These are phyloP conservation scores for Ceraceosorus guamensis DNA, from an alignment of 1,284 basidiomycete genomes.

Conservation along the genomic window DNA sequence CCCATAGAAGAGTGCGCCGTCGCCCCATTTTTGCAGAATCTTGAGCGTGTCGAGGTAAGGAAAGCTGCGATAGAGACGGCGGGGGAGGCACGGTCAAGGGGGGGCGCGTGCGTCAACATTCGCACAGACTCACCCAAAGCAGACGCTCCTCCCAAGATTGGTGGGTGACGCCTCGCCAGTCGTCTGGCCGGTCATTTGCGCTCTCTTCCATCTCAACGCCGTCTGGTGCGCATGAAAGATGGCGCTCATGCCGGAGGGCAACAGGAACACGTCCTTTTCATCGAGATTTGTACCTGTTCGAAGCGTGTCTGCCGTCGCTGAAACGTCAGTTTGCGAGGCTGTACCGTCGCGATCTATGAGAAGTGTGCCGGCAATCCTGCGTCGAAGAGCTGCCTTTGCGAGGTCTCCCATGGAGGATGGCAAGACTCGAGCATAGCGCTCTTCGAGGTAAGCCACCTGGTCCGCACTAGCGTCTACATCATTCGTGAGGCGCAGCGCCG, in stretches of 20 bases:
- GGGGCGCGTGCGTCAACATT: neutral
- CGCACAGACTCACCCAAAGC: slow-evolving; percentile 51
- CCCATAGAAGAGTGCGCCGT: slow-evolving; percentile 84
- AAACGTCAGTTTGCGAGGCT: neutral
- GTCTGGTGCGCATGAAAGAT: slow-evolving; percentile 85
- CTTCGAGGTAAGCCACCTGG: slow-evolving; percentile 65
- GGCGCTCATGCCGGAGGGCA: slow-evolving; percentile 80
- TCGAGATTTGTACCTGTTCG: slow-evolving; percentile 30
- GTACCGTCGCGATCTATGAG: slow-evolving; percentile 19
- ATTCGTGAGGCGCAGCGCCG: too few species aligned
- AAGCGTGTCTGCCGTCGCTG: slow-evolving; percentile 12
- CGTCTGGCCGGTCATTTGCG: slow-evolving; percentile 7
- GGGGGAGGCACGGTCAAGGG: too few species aligned
- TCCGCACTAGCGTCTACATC: slow-evolving; percentile 48
- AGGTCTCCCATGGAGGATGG: slow-evolving; percentile 65
- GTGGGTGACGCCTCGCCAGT: neutral
- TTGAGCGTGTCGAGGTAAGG: slow-evolving; percentile 97
- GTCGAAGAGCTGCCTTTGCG: slow-evolving; percentile 76
- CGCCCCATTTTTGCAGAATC: slow-evolving; percentile 92
- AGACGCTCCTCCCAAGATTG: slow-evolving; percentile 28
- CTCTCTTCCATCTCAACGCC: slow-evolving; percentile 54
- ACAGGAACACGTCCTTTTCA: slow-evolving; percentile 82
- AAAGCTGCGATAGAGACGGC: too few species aligned
- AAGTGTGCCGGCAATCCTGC: slow-evolving; percentile 81
- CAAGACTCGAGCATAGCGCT: slow-evolving; percentile 89